A percentile compares a stretch with the other conserved stretches of the same genome.
Conservation (phyloP, 176 grass and related monocot genomes). For the Rhipidocladum racemiflorum region DNA sequence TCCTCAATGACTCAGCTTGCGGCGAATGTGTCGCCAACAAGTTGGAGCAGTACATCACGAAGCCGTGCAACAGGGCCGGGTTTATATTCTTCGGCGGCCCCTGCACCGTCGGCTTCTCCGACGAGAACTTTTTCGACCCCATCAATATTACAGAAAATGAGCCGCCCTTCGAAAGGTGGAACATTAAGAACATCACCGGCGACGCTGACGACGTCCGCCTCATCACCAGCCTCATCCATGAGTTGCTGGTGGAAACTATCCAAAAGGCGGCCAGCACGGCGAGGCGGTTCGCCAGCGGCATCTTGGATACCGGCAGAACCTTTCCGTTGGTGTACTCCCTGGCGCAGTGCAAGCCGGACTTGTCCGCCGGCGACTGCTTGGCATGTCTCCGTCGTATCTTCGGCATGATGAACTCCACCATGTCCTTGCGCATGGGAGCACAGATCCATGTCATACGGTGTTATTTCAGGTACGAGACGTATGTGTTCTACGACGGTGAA, state of each 20-base stretch:
- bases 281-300: slow-evolving; percentile 10
- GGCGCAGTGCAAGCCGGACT: slow-evolving; percentile 34
- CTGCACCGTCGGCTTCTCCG: neutral
- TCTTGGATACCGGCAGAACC: neutral
- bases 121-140: neutral
- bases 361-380: slow-evolving; percentile 20
- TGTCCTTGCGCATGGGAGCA: neutral
- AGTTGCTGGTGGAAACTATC: neutral
- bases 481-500: neutral
- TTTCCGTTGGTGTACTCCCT: neutral
- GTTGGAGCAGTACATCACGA: neutral
- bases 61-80: neutral
- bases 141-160: neutral
- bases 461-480: neutral
- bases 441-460: neutral
- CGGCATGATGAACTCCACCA: slow-evolving; percentile 26
- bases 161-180: neutral
- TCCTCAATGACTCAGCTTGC: slow-evolving; percentile 6
- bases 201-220: neutral
- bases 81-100: neutral
- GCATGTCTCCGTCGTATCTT: neutral
- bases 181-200: neutral
- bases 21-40: neutral
- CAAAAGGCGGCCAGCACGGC: neutral
- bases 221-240: neutral